These are phyloP conservation scores for Rosa multiflora DNA, from an alignment of 306 rosid genomes.

Conservation along the genomic window DNA sequence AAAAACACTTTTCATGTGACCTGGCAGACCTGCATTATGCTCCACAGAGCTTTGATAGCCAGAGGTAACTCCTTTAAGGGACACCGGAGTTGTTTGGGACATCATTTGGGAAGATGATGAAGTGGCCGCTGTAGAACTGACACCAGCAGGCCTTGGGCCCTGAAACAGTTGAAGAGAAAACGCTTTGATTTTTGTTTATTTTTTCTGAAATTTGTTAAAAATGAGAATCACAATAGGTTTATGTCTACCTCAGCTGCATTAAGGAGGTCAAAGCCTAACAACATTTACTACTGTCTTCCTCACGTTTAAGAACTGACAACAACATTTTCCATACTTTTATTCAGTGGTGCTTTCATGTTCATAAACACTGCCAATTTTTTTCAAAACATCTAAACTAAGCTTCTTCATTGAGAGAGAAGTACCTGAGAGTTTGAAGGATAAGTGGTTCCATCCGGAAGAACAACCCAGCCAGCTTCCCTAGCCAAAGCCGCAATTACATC, in stretches of 20 bases:
- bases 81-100: constrained; percentile 64
- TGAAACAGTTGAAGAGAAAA: constrained; percentile 56
- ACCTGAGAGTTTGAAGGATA: constrained; percentile 94
- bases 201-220: constrained; percentile 45
- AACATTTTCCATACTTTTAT: not conserved
- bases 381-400: constrained; percentile 8
- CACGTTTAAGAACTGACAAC: not conserved
- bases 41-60: constrained; percentile 60
- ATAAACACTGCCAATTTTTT: not conserved
- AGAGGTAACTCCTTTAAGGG: constrained; percentile 57
- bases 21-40: constrained; percentile 51
- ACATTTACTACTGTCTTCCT: not conserved
- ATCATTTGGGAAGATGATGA: constrained; percentile 60
- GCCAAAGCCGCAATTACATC: constrained; percentile 94
- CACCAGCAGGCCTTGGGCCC: constrained; percentile 67
- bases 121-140: constrained; percentile 52
- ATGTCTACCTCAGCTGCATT: constrained; percentile 13
- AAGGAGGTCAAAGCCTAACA: constrained; percentile 16
- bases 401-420: constrained; percentile 23
- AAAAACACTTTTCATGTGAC: constrained; percentile 60
- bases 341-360: not conserved
- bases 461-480: constrained; percentile 98
- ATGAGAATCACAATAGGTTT: constrained; percentile 22
- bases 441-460: constrained; percentile 98
- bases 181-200: constrained; percentile 28